These are phyloP conservation scores for Lycium ferocissimum DNA, from an alignment of 257 asterid genomes.

Conservation along the genomic window DNA sequence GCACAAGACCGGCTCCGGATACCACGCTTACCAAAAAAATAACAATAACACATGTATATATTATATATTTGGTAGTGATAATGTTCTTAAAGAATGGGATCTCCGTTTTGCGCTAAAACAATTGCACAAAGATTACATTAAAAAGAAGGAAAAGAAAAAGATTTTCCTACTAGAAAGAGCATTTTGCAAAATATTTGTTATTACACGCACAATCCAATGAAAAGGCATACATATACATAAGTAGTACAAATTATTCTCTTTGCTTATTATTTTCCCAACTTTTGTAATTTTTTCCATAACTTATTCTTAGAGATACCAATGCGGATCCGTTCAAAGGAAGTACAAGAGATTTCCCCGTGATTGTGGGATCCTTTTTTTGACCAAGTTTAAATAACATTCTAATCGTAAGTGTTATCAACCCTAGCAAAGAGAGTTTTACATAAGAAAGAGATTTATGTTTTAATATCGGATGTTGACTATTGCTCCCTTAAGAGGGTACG, in stretches of 20 bases:
- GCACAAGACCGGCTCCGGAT: not conserved
- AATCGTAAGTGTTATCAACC: not conserved
- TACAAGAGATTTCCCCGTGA: not conserved
- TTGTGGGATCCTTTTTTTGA: not conserved
- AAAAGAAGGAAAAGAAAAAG: not conserved
- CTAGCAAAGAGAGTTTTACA: not conserved
- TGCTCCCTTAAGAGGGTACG: not conserved
- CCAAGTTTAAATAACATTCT: constrained; percentile 7
- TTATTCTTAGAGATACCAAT: constrained; percentile 3
- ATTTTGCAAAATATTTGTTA: too few relatives aligned
- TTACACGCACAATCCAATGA: constrained; percentile 7
- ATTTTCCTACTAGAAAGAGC: constrained; percentile 20
- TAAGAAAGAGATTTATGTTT: not conserved
- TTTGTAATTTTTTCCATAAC: too few relatives aligned
- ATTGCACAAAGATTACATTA: not conserved
- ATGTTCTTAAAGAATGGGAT: not conserved
- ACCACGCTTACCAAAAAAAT: not conserved
- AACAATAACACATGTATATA: too few relatives aligned
- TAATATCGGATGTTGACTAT: not conserved
- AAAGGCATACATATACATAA: not conserved
- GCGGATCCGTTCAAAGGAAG: not conserved
- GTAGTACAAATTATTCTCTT: not conserved
- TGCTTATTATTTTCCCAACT: too few relatives aligned
- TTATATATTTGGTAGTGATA: constrained; percentile 20
- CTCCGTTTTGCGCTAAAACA: not conserved